phyloP scores from a whole-genome alignment of 78 protist genomes.

The Dictyostelium brefeldianum region DNA sequence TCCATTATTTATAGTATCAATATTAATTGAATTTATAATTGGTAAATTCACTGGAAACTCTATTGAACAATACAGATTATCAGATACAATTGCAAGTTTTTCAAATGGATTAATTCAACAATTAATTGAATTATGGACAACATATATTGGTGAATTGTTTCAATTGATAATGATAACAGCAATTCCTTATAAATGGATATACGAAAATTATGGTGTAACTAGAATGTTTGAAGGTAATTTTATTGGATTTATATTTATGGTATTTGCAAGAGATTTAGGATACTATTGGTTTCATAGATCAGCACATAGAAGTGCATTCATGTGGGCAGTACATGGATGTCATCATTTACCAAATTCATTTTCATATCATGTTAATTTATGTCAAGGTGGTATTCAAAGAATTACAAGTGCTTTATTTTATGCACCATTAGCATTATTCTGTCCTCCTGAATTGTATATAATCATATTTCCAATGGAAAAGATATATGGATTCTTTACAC shows the following conservation, averaged over 20 bases:
- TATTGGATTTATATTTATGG: neutral
- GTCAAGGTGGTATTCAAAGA: constrained; percentile 62
- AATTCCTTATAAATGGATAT: constrained; percentile 6
- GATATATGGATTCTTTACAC: constrained; percentile 82
- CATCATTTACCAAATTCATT: constrained; percentile 14
- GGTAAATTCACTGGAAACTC: neutral
- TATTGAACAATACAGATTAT: neutral
- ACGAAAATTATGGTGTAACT: neutral
- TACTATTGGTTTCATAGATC: constrained; percentile 13
- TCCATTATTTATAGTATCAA: neutral
- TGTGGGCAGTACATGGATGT: constrained; percentile 9
- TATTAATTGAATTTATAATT: neutral
- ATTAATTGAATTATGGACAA: constrained; percentile 22
- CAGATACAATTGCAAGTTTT: constrained; percentile 16
- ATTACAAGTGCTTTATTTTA: constrained; percentile 44
- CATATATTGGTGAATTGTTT: neutral
- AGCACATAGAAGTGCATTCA: constrained; percentile 12
- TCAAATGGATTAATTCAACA: constrained; percentile 13
- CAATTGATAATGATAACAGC: constrained; percentile 3
- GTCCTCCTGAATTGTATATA: constrained; percentile 74
- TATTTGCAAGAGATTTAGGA: constrained; percentile 13
- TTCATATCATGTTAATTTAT: constrained; percentile 7
- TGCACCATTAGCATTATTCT: constrained; percentile 70
- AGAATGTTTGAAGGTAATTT: neutral
- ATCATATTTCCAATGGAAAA: constrained; percentile 41